Percentiles rank a stretch among this genome's conserved stretches.
These are phyloP conservation scores for Rutstroemia sp. DNA, from an alignment of 2,329 filamentous ascomycete species.

Conservation along the genomic window DNA sequence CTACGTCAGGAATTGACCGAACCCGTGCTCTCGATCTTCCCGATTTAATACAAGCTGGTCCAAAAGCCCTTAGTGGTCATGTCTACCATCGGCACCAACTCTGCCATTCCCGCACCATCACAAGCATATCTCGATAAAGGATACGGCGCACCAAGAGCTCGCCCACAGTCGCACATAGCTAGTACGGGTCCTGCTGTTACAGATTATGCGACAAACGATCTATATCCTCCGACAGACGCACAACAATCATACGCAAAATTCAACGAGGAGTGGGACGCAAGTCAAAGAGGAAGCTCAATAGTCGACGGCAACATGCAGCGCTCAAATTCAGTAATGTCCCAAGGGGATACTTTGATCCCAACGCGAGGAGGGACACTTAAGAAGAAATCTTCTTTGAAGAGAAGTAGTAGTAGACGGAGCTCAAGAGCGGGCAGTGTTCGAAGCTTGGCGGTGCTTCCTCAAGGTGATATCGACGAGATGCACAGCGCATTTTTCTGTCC, in stretches of 20 bases:
- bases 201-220: conserved; percentile 14
- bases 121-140: conserved; percentile 24
- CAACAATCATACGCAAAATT: conserved; percentile 41
- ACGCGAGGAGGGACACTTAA: conserved; percentile 67
- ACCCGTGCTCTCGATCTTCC: too few relatives aligned
- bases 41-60: too few relatives aligned
- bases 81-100: conserved; percentile 18
- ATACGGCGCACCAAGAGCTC: conserved; percentile 21
- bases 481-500: conserved; percentile 87
- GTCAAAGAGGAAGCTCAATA: conserved; percentile 58
- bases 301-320: conserved; percentile 50
- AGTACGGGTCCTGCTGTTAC: conserved; percentile 22
- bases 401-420: conserved; percentile 73
- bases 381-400: conserved; percentile 78
- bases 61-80: conserved; percentile 9
- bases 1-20: too few relatives aligned
- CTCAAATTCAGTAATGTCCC: conserved; percentile 45
- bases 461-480: conserved; percentile 57
- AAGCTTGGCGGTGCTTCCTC: conserved; percentile 67
- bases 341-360: conserved; percentile 31
- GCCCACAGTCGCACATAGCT: conserved; percentile 11
- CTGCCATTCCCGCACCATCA: conserved; percentile 22
- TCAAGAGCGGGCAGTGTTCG: conserved; percentile 80
- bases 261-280: conserved; percentile 65
- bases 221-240: conserved; percentile 20